Base-by-base conservation (phyloP, 352 stramenopile species). In the Phytophthora pluvialis region DNA sequence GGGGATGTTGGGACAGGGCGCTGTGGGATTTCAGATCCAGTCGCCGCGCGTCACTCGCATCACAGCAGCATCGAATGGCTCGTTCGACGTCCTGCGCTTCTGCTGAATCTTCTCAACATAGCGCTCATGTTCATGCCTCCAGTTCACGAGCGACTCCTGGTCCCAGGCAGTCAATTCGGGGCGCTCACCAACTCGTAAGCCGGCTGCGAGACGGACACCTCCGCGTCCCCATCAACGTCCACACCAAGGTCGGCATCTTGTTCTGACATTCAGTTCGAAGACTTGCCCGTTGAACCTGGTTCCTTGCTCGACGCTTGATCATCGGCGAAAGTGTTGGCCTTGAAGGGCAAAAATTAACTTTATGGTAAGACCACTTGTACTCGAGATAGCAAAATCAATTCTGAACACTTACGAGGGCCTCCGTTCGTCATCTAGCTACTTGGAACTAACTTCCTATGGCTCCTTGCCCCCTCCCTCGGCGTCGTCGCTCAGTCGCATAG, bases 71-170 rank as follows among this genome's bases (percentile, higher is more conserved):
- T 66, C 59, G 40, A 58, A 64, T 25, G 54, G 28, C 47, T 70
- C 66, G 36, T 61, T 52, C 31, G 28, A 61, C 21, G 47, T 51
- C 5, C 29, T 38, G 39, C 52, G 66, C 36, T 57, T 55, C 15
- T 73, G 49, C 40, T 49, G 40, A 46, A 65, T 64, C 25, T 69
- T 64, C 26, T 52, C 29, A 47, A 54, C 65, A 48, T 62, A 73
- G 43, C 45, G 51, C 35, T 63, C 40, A 46, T 51, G 18, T 16
- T 60, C 40, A 40, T 51, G 15, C 13, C 10, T 40, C 40, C 60
- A 66, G 4, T 57, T 60, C 43, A 73, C 55, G 7, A 69, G 45
- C 28, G 50, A 58, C 16, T 54, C 51, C 39, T 63, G 51, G 8
- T 67, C 58, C 49, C 56, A 73, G 26, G 31, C 33, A 26, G 36